A percentile compares a stretch with the other conserved stretches of the same genome.
phyloP scores from a whole-genome alignment of 2,329 filamentous ascomycete species.

The Aspergillus ochraceoroseus region DNA sequence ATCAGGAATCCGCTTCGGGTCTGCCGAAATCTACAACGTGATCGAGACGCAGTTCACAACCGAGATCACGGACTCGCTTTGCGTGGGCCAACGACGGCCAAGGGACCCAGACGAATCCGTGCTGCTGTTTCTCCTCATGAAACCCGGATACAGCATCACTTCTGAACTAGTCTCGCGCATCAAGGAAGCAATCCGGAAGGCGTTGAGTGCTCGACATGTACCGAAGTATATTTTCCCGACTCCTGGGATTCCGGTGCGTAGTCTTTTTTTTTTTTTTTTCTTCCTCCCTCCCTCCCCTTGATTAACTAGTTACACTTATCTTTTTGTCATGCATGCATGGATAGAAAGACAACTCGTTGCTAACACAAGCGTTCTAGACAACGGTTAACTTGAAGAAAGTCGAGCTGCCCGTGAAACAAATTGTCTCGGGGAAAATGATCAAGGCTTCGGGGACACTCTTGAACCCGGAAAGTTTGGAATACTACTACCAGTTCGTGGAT shows the following conservation, averaged over 20 bases:
- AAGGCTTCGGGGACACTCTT: constrained; percentile 71
- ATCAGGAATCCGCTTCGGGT: constrained; percentile 73
- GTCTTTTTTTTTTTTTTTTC: neutral
- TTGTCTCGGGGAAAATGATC: constrained; percentile 68
- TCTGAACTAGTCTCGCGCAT: constrained; percentile 53
- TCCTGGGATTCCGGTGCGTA: constrained; percentile 69
- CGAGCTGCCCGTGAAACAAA: constrained; percentile 77
- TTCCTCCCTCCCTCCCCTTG: neutral
- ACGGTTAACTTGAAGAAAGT: constrained; percentile 85
- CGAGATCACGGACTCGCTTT: constrained; percentile 65
- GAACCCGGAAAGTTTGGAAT: constrained; percentile 71
- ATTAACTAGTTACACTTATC: neutral
- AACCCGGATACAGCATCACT: constrained; percentile 54
- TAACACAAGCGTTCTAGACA: constrained; percentile 49
- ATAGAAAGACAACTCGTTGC: neutral
- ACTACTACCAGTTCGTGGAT: constrained; percentile 72
- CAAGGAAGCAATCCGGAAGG: constrained; percentile 60
- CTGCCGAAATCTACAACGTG: constrained; percentile 73
- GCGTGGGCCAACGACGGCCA: constrained; percentile 69
- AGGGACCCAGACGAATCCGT: constrained; percentile 55
- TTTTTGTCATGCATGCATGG: neutral
- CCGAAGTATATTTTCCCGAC: constrained; percentile 75
- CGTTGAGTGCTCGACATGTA: constrained; percentile 68
- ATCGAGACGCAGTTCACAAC: constrained; percentile 56
- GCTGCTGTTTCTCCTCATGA: constrained; percentile 57